Percentiles rank a stretch among this genome's conserved stretches.
phyloP scores from a whole-genome alignment of 73 alveolate genomes.

The Uronychia binucleata region DNA sequence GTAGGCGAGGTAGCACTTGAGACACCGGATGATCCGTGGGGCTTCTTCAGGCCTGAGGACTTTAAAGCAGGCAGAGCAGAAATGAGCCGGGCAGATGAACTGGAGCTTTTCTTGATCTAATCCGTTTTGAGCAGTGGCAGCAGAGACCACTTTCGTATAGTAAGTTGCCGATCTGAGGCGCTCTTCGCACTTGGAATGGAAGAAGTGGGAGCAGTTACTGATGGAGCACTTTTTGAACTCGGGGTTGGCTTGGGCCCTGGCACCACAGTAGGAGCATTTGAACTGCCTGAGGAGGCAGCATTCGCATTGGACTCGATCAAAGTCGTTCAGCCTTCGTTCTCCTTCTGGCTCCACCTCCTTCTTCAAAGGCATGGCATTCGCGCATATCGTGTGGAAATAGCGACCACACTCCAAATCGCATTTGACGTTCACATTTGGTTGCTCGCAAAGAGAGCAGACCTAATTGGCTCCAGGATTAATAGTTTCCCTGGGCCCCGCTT shows the following conservation, averaged over 20 bases:
- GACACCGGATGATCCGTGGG: neutral
- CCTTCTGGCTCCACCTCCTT: neutral
- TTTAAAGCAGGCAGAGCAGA: neutral
- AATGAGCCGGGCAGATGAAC: conserved; percentile 21
- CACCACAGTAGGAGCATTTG: conserved; percentile 15
- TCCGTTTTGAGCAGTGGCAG: neutral
- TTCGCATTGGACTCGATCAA: neutral
- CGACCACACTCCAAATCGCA: neutral
- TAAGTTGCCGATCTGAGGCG: neutral
- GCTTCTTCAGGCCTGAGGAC: neutral
- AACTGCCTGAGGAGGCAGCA: neutral
- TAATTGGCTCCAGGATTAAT: neutral
- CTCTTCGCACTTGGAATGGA: neutral
- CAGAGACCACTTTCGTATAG: neutral
- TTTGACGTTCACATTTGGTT: neutral
- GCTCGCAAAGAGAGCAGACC: neutral
- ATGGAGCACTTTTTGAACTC: conserved; percentile 8
- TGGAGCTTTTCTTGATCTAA: neutral
- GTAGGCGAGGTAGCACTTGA: conserved; percentile 1
- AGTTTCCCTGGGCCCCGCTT: neutral
- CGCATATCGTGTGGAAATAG: neutral
- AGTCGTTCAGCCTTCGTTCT: neutral
- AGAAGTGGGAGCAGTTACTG: conserved; percentile 1
- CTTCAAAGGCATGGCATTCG: neutral
- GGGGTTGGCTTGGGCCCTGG: conserved; percentile 1